phyloP scores from a whole-genome alignment of 495 filamentous ascomycete genomes.

The Xylaria bambusicola region DNA sequence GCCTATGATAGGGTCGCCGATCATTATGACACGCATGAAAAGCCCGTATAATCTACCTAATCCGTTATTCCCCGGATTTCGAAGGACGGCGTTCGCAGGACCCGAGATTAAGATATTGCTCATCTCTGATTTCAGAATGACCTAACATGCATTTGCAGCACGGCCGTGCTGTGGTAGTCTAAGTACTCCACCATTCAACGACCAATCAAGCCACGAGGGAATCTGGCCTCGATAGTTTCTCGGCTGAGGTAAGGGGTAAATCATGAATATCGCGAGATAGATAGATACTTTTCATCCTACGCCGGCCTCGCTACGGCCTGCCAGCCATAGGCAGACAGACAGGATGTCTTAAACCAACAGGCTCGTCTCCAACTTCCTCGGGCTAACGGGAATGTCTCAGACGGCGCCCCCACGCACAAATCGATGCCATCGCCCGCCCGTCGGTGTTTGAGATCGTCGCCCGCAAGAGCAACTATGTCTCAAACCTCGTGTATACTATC shows the following conservation, averaged over 20 bases:
- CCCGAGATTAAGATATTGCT: neutral
- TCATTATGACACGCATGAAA: slow-evolving; percentile 3
- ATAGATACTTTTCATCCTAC: neutral
- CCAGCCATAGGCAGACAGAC: slow-evolving; percentile 3
- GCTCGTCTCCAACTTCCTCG: slow-evolving; percentile 12
- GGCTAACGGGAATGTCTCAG: neutral
- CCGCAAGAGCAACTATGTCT: neutral
- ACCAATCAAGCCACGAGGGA: neutral
- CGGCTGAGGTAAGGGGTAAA: too few relatives aligned
- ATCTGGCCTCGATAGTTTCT: too few relatives aligned
- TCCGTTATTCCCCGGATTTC: neutral
- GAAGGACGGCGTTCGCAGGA: neutral
- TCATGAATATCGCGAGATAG: too few relatives aligned
- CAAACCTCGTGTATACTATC: too few relatives aligned
- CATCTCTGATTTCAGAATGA: slow-evolving; percentile 9
- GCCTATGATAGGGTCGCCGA: neutral
- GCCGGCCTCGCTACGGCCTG: slow-evolving; percentile 6
- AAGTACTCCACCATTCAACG: neutral
- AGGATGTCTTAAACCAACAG: slow-evolving; percentile 6
- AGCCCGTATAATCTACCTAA: slow-evolving; percentile 1
- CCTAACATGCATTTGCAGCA: neutral
- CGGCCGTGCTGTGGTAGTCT: too few relatives aligned
- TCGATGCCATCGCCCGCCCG: slow-evolving; percentile 21
- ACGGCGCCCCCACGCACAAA: slow-evolving; percentile 5
- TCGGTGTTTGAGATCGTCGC: slow-evolving; percentile 4